phyloP scores from a whole-genome alignment of 495 filamentous ascomycete genomes.

The Cryomyces antarcticus region DNA sequence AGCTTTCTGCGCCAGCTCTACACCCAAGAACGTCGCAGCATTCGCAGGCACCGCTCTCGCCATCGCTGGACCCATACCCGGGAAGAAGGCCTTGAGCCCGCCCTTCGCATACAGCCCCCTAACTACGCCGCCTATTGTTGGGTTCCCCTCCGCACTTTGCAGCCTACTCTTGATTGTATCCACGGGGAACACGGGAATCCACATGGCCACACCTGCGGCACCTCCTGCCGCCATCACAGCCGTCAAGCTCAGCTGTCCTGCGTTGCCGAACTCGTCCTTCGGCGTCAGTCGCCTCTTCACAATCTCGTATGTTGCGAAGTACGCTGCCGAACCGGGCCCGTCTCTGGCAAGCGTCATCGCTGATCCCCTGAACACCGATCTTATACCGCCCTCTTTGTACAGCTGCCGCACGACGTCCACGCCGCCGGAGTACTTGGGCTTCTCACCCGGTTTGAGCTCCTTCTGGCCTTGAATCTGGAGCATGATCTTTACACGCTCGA shows the following conservation, averaged over 20 bases:
- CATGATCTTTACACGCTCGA: constrained; percentile 96
- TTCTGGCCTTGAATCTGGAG: constrained; percentile 95
- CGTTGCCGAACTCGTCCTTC: constrained; percentile 56
- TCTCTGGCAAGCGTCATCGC: constrained; percentile 85
- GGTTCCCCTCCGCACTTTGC: constrained; percentile 77
- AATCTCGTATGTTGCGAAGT: constrained; percentile 93
- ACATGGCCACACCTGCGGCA: constrained; percentile 90
- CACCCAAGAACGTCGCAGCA: constrained; percentile 43
- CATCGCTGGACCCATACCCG: constrained; percentile 82
- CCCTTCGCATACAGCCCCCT: constrained; percentile 56
- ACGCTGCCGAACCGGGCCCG: constrained; percentile 78
- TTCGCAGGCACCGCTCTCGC: constrained; percentile 89
- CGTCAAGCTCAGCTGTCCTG: constrained; percentile 51
- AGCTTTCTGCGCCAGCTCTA: constrained; percentile 21
- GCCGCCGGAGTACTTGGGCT: constrained; percentile 79
- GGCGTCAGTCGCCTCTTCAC: constrained; percentile 81
- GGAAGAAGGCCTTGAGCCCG: constrained; percentile 89
- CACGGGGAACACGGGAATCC: constrained; percentile 94
- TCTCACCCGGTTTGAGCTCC: constrained; percentile 62
- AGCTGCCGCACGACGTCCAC: constrained; percentile 88
- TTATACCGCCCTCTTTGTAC: constrained; percentile 75
- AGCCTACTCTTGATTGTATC: constrained; percentile 90
- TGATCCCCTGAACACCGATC: constrained; percentile 77
- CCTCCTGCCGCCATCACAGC: constrained; percentile 80
- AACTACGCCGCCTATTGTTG: constrained; percentile 64